Conservation (phyloP, 768 basidiomycete genomes). For the Cantharellus anzutake region DNA sequence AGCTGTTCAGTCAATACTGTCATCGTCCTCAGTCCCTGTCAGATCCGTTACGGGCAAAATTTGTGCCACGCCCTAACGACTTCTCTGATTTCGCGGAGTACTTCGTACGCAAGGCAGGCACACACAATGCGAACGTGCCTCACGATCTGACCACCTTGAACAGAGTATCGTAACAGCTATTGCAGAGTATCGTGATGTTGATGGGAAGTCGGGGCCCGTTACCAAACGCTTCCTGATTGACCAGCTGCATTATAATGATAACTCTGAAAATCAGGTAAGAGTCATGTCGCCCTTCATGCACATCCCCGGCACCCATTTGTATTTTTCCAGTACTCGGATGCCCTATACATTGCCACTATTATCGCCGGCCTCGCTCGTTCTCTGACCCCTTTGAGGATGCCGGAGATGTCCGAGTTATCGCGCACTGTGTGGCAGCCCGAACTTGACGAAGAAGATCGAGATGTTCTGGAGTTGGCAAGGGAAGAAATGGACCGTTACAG, state of each 20-base stretch:
- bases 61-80: constrained; percentile 89
- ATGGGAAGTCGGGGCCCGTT: constrained; percentile 69
- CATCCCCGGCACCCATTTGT: background rate
- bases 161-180: constrained; percentile 69
- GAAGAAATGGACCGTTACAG: constrained; percentile 81
- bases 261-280: constrained; percentile 70
- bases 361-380: constrained; percentile 69
- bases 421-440: constrained; percentile 47
- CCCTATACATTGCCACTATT: constrained; percentile 72
- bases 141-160: background rate
- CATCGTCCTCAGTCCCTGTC: constrained; percentile 71
- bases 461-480: constrained; percentile 52
- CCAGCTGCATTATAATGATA: constrained; percentile 88
- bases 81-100: constrained; percentile 85
- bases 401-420: constrained; percentile 61
- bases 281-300: background rate
- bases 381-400: constrained; percentile 53
- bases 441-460: constrained; percentile 46
- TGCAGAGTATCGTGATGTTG: constrained; percentile 69
- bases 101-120: constrained; percentile 75
- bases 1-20: constrained; percentile 77
- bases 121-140: constrained; percentile 1
- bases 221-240: constrained; percentile 81
- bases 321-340: constrained; percentile 59
- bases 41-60: constrained; percentile 70